Percentiles rank a stretch among this genome's conserved stretches.
Evolutionary conservation across 768 basidiomycete species (phyloP).

Genomic region (Filobasidium wieringae): DNA sequence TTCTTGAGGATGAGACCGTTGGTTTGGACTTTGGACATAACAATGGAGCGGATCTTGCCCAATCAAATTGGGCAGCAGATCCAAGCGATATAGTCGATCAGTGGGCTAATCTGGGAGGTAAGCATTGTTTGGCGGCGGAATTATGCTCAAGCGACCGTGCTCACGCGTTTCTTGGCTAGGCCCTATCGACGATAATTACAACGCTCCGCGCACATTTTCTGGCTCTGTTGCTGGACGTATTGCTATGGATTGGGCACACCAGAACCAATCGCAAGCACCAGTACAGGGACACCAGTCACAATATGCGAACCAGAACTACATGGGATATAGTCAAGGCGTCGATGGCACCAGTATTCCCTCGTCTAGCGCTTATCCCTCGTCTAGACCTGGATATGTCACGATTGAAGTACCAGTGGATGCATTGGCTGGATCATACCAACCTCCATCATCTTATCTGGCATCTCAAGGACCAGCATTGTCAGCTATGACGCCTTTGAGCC

Average conservation of each 20-base stretch:
- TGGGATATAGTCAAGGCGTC: neutral
- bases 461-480: neutral
- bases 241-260: constrained; percentile 3
- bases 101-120: constrained; percentile 12
- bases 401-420: neutral
- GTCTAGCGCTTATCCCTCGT: neutral
- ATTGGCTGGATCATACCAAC: neutral
- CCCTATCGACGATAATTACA: neutral
- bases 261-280: neutral
- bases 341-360: neutral
- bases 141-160: neutral
- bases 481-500: neutral
- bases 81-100: neutral
- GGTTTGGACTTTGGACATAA: neutral
- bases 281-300: neutral
- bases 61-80: neutral
- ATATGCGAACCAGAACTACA: neutral
- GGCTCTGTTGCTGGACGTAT: constrained; percentile 4
- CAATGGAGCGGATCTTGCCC: neutral
- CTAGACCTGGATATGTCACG: neutral
- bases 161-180: neutral
- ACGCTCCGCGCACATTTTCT: constrained; percentile 1
- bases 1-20: constrained; percentile 14
- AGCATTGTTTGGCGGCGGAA: neutral
- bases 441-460: neutral